Percentiles rank a stretch among this genome's conserved stretches.
Evolutionary conservation across 257 asterid genomes (phyloP).

Genomic region (Gentiana dahurica): DNA sequence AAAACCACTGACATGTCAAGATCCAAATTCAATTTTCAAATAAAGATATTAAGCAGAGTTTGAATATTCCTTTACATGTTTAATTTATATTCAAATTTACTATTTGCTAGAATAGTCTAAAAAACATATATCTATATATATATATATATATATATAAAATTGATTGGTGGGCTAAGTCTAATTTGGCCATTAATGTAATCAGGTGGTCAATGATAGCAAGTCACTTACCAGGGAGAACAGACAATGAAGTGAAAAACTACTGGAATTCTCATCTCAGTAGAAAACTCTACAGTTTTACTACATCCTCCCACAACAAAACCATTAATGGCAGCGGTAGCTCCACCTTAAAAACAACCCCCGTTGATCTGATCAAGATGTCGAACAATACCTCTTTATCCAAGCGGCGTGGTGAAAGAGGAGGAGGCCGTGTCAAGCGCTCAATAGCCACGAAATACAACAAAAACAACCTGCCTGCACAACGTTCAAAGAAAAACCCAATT

Average conservation of each 20-base stretch:
- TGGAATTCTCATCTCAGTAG: constrained; percentile 57
- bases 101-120: no score
- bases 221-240: constrained; percentile 53
- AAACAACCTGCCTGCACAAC: neutral
- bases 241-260: constrained; percentile 51
- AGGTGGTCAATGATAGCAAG: constrained; percentile 66
- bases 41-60: no score
- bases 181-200: neutral
- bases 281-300: constrained; percentile 29
- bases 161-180: no score
- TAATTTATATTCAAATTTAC: no score
- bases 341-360: constrained; percentile 8
- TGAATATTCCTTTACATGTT: no score
- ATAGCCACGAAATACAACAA: constrained; percentile 20
- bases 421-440: constrained; percentile 25
- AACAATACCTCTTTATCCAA: no score
- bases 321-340: no score
- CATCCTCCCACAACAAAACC: constrained; percentile 6
- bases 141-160: no score
- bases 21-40: no score
- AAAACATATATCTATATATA: no score
- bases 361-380: constrained; percentile 19
- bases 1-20: no score
- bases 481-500: neutral
- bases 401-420: no score